Evolutionary conservation across 2,329 filamentous ascomycete genomes (phyloP).

Genomic region (Colletotrichum falcatum): DNA sequence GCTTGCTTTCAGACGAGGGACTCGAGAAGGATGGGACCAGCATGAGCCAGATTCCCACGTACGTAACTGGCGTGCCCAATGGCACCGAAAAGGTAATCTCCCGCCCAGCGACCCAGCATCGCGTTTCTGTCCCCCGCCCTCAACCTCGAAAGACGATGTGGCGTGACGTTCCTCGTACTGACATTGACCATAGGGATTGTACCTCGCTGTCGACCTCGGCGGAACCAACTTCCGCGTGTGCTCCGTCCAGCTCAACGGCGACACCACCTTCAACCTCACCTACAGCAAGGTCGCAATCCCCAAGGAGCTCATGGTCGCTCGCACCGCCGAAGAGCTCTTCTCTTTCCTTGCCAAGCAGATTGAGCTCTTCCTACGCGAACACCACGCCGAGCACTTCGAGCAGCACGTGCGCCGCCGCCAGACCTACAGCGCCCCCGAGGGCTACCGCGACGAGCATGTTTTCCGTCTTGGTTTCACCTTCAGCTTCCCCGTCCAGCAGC

Average conservation of each 20-base stretch:
- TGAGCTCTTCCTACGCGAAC: slow-evolving; percentile 84
- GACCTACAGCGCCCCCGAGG: slow-evolving; percentile 68
- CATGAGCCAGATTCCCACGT: slow-evolving; percentile 96
- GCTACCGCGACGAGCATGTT: slow-evolving; percentile 77
- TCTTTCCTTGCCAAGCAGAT: slow-evolving; percentile 94
- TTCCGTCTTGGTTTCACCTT: slow-evolving; percentile 99
- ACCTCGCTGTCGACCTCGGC: slow-evolving; percentile 96
- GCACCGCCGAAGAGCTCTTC: slow-evolving; percentile 89
- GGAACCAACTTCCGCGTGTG: slow-evolving; percentile 99
- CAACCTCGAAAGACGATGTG: neutral
- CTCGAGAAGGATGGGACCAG: slow-evolving; percentile 81
- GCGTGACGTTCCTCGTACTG: slow-evolving; percentile 19
- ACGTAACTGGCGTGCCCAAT: slow-evolving; percentile 95
- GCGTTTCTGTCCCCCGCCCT: slow-evolving; percentile 7
- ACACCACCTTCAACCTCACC: slow-evolving; percentile 93
- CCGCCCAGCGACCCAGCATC: slow-evolving; percentile 28
- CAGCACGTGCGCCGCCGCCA: slow-evolving; percentile 74
- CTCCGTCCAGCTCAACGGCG: slow-evolving; percentile 91
- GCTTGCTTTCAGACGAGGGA: slow-evolving; percentile 74
- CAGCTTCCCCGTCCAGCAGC: slow-evolving; percentile 94
- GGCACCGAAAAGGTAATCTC: slow-evolving; percentile 91
- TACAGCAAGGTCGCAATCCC: slow-evolving; percentile 95
- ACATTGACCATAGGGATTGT: slow-evolving; percentile 78
- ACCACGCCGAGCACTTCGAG: slow-evolving; percentile 90
- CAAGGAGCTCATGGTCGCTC: slow-evolving; percentile 87